phyloP scores from a whole-genome alignment of 148 eudicot species.

The Fagopyrum homotropicum region DNA sequence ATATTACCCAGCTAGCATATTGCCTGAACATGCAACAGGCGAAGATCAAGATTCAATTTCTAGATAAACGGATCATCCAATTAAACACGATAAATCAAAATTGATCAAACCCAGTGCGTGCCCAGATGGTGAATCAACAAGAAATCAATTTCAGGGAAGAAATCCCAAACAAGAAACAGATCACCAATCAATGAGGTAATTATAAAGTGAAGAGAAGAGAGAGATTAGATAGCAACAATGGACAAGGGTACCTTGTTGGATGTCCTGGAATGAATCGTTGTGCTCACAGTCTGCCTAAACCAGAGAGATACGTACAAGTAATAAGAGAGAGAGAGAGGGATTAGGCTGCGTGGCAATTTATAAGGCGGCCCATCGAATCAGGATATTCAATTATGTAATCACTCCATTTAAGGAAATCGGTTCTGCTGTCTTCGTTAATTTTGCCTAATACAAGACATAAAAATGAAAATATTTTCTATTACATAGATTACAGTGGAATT shows the following conservation, averaged over 20 bases:
- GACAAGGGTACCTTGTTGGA: background rate
- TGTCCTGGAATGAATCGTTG: conserved; percentile 1
- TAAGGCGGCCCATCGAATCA: background rate
- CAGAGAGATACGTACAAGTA: background rate
- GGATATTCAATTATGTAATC: background rate
- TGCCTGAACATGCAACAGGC: background rate
- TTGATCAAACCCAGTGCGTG: background rate
- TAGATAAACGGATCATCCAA: background rate
- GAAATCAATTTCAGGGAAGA: background rate
- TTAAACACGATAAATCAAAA: background rate
- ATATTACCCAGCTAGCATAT: background rate
- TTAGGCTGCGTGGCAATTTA: background rate
- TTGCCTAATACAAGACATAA: too few species aligned
- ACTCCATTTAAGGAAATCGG: background rate
- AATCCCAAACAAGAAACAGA: background rate
- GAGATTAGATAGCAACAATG: background rate
- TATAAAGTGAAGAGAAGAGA: background rate
- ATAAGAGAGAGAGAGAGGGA: background rate
- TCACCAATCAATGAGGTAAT: background rate
- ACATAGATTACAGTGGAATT: background rate
- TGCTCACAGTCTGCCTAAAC: background rate
- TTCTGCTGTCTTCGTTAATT: background rate
- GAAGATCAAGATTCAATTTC: background rate
- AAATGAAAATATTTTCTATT: background rate
- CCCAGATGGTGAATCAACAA: conserved; percentile 5